Evolutionary conservation across 495 filamentous ascomycete genomes (phyloP), one percentile per base, ranked within the genome.

Genomic region (Penicillium chermesinum): DNA sequence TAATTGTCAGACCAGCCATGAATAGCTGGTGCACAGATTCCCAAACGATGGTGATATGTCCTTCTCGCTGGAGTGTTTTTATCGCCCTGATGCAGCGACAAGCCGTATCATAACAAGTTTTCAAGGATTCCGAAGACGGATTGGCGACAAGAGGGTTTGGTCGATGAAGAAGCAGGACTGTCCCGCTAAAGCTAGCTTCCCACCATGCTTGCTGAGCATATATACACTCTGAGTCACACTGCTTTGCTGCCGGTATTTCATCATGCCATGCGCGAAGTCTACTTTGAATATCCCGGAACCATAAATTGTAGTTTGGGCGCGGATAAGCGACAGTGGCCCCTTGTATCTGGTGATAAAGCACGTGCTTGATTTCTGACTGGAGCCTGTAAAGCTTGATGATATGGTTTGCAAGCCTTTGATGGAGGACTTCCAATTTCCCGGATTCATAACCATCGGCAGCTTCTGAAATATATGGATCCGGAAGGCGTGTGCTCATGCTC

Each of bases 401-500:
- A 12, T 45, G 30, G 15, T 45, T 45, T 21, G 35, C 30, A 18
- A 32, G 30, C 37, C 43, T 30, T 36, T 45, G 43, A 17, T 15
- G 17, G 17, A 36, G 33, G 16, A 45, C 37, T 16, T 45, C 43
- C 13, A 36, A 22, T 35, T 36, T 35, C 7, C 4, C 19, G 7
- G 15, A 21, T 14, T 17, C 2, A 3, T 16, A 3, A 3, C 33
- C 16, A 20, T 1, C 2, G 14, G 39, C 44, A 16, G 44, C 35
- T 35, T n/a, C n/a, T n/a, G n/a, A n/a, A n/a, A n/a, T n/a, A n/a
- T 21, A 47, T 30, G 44, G 44, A 30, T 47, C 39, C 39, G 44
- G 44, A 39, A 47, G 22, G 15, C 8, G 44, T 7, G 38, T 35
- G 10, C 35, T 34, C 14, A 16, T 40, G 21, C 44, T 47, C 39